Percentiles rank a stretch among this genome's conserved stretches.
Conservation (phyloP, 331 rosid species). For the Cydonia oblonga region DNA sequence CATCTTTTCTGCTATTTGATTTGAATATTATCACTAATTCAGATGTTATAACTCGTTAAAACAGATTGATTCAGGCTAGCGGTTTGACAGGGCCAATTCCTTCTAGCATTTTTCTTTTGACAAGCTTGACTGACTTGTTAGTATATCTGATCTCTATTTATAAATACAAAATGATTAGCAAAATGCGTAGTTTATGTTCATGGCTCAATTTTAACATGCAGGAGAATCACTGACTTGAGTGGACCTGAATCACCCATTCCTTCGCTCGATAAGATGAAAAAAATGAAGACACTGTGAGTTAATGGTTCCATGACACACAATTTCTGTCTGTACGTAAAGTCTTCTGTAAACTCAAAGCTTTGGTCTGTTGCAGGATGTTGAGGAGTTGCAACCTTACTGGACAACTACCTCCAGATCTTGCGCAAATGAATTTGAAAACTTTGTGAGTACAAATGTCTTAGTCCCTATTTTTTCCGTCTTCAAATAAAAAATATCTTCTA, state of each 20-base stretch:
- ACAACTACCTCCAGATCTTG: constrained; percentile 29
- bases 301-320: background rate
- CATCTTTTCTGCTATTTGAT: background rate
- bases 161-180: background rate
- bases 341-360: background rate
- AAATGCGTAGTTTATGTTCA: background rate
- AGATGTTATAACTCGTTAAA: background rate
- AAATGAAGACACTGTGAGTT: constrained; percentile 39
- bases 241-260: constrained; percentile 40
- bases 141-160: background rate
- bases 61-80: constrained; percentile 58
- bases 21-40: background rate
- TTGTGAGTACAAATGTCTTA: constrained; percentile 19
- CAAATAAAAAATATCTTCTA: background rate
- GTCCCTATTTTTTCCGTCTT: background rate
- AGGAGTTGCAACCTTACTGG: constrained; percentile 67
- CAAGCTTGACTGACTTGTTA: constrained; percentile 37
- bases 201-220: constrained; percentile 15
- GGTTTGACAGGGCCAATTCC: constrained; percentile 82
- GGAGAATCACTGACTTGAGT: constrained; percentile 70
- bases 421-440: constrained; percentile 15
- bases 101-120: constrained; percentile 27
- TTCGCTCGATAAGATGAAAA: constrained; percentile 14
- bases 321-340: background rate
- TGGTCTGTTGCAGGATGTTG: constrained; percentile 34